Base-by-base conservation (phyloP, 257 asterid genomes). In the Primulina huaijiensis region DNA sequence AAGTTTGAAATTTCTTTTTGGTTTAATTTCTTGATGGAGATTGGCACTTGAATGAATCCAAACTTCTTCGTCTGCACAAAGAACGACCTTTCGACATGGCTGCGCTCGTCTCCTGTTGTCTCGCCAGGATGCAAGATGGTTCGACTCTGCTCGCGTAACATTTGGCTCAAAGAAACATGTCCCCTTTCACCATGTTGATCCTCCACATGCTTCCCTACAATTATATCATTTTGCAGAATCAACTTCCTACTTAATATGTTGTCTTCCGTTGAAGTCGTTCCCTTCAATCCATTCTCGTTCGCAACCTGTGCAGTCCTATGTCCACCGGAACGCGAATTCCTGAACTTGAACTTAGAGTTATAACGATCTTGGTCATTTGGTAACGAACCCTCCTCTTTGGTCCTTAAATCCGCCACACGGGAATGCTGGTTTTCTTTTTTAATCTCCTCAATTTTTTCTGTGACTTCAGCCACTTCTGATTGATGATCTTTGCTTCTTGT, bases 11-110 rank as follows among this genome's bases (percentile, higher is more conserved):
- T 50, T 17, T 50, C 57, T 50, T 50, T 17, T 17, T 50, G 20
- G 21, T 50, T 50, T n/a, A n/a, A n/a, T n/a, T 50, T 82, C 78
- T 73, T 87, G 21, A 73, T 75, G 4, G 96, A 77, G 65, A 92
- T 65, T 0, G 95, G 89, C 64, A 92, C 87, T 74, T 85, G 96
- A 65, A 92, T 92, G 72, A 92, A 92, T 53, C 98, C 98, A 63
- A 92, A 92, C 75, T 83, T 92, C 90, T 90, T 92, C 89, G 82
- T 88, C 74, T 87, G 89, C 14, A 86, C 37, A 75, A 82, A 78
- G 72, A 71, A 82, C 10, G 83, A 85, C 83, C 85, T 89, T 25
- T 82, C 88, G 21, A 80, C 82, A 0, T 3, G 57, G 5, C 21
- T 7, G 57, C 59, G 73, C 73, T 75, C 81, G 10, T 83, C 92